These are phyloP conservation scores for Mycena olivaceomarginata DNA, from an alignment of 768 basidiomycete species.

Conservation along the genomic window DNA sequence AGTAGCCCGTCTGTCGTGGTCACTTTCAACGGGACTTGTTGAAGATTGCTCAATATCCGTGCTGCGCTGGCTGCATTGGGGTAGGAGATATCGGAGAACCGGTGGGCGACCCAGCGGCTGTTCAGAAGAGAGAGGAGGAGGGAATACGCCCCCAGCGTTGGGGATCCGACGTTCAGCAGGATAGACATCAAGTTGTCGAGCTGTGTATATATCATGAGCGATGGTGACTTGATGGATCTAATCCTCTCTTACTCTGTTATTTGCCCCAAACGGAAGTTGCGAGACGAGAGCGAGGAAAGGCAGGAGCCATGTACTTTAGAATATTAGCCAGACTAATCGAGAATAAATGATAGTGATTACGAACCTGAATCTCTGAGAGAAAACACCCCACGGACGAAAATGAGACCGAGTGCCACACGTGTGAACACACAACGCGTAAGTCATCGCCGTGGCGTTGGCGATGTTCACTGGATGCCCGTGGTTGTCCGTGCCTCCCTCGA, in stretches of 20 bases:
- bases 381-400: slow-evolving; percentile 11
- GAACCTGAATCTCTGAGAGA: slow-evolving; percentile 26
- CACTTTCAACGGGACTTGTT: slow-evolving; percentile 25
- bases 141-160: slow-evolving; percentile 32
- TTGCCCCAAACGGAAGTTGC: slow-evolving; percentile 33
- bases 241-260: slow-evolving; percentile 3
- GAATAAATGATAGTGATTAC: background rate
- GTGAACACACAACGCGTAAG: slow-evolving; percentile 19
- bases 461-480: slow-evolving; percentile 1
- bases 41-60: slow-evolving; percentile 14
- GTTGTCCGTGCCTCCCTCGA: slow-evolving; percentile 4
- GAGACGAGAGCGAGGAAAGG: slow-evolving; percentile 30
- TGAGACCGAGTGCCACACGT: slow-evolving; percentile 16
- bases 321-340: background rate
- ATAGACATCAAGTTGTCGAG: slow-evolving; percentile 15
- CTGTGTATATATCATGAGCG: background rate
- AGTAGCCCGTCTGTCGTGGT: slow-evolving; percentile 7
- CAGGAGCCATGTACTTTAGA: slow-evolving; percentile 27
- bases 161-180: slow-evolving; percentile 16
- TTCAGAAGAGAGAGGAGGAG: slow-evolving; percentile 27
- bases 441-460: slow-evolving; percentile 27
- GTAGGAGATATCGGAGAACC: slow-evolving; percentile 24
- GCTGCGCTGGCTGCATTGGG: slow-evolving; percentile 20
- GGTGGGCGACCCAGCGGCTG: slow-evolving; percentile 12
- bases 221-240: background rate